A percentile compares a stretch with the other conserved stretches of the same genome.
phyloP scores from a whole-genome alignment of 192 early-diverging fungal species.

The Chytriomyces confervae region DNA sequence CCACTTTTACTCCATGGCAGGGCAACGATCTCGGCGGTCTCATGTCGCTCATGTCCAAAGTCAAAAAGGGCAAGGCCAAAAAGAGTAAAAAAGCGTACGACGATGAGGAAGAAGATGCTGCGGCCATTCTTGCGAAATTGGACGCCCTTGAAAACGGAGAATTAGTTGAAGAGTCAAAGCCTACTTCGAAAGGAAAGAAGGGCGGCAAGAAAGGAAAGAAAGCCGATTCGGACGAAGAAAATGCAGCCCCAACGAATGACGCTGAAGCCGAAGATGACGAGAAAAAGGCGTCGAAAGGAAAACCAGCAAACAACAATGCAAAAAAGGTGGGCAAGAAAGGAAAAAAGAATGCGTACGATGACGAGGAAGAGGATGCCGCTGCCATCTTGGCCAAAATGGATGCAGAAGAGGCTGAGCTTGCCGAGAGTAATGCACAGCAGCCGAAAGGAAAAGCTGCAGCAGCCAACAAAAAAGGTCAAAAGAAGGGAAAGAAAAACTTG shows the following conservation, averaged over 20 bases:
- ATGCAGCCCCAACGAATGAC: conserved; percentile 34
- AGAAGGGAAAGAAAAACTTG: conserved; percentile 53
- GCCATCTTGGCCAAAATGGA: conserved; percentile 55
- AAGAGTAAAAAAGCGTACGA: conserved; percentile 46
- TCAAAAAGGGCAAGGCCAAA: conserved; percentile 50
- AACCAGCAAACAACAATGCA: conserved; percentile 12
- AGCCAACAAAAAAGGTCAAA: conserved; percentile 45
- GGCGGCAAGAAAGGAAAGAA: conserved; percentile 25
- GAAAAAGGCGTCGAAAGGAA: conserved; percentile 53
- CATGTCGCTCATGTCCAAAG: conserved; percentile 61
- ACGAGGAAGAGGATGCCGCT: conserved; percentile 59
- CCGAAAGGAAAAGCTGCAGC: conserved; percentile 6
- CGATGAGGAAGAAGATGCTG: conserved; percentile 54
- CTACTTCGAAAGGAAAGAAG: conserved; percentile 27
- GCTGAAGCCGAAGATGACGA: conserved; percentile 62
- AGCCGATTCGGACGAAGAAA: background rate
- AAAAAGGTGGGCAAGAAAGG: conserved; percentile 38
- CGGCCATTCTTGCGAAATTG: conserved; percentile 44
- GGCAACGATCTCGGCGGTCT: conserved; percentile 75
- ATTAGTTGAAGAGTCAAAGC: conserved; percentile 57
- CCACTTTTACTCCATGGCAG: conserved; percentile 11
- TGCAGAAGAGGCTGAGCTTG: conserved; percentile 33
- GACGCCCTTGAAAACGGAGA: conserved; percentile 60
- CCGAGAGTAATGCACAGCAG: background rate
- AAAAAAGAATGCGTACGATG: conserved; percentile 45